Evolutionary conservation across 139 green algal genomes (phyloP).

Genomic region (Chlorella sp.): DNA sequence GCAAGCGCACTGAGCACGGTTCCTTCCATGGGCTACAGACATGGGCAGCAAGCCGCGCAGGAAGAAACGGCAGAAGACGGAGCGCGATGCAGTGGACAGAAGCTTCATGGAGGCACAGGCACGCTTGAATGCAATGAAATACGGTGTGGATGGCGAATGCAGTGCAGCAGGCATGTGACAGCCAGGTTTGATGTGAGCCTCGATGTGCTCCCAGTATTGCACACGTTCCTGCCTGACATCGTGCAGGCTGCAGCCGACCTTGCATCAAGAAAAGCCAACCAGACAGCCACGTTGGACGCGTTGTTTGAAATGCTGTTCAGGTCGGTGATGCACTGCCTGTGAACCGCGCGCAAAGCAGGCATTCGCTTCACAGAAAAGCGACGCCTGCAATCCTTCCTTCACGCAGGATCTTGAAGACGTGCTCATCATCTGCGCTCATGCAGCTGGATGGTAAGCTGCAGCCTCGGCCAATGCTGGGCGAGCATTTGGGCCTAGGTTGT

Average conservation of each 20-base stretch:
- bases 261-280: not conserved
- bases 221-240: not conserved
- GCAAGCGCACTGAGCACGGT: not conserved
- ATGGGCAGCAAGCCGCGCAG: slow-evolving; percentile 41
- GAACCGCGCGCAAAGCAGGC: too few relatives aligned
- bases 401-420: slow-evolving; percentile 73
- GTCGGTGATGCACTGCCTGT: not conserved
- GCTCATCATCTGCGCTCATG: slow-evolving; percentile 40
- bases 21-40: not conserved
- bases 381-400: not conserved
- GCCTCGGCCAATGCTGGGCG: too few relatives aligned
- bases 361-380: too few relatives aligned
- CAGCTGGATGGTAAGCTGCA: not conserved
- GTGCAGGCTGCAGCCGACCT: slow-evolving; percentile 30
- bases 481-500: too few relatives aligned
- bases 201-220: too few relatives aligned
- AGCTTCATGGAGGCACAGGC: slow-evolving; percentile 74
- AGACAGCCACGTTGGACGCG: slow-evolving; percentile 71
- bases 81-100: slow-evolving; percentile 59
- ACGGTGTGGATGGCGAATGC: not conserved
- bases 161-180: too few relatives aligned
- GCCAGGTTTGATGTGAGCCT: too few relatives aligned
- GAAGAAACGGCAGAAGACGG: slow-evolving; percentile 47
- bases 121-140: not conserved
- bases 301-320: slow-evolving; percentile 86